phyloP scores from a whole-genome alignment of 176 grass and related monocot genomes.

The Oryza meyeriana region DNA sequence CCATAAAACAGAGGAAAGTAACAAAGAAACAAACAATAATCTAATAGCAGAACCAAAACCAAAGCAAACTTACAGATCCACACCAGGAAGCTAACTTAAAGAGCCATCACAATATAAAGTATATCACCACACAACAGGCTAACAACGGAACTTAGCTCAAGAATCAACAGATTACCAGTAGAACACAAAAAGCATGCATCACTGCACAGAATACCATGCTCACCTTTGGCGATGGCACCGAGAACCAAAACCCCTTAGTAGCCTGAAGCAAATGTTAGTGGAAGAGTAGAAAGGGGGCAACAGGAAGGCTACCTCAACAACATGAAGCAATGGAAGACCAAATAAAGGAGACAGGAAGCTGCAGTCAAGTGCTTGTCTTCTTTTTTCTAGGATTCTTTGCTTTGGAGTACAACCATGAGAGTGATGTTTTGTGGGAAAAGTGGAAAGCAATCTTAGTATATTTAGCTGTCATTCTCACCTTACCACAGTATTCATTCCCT shows the following conservation, averaged over 20 bases:
- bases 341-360: not conserved
- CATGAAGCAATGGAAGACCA: not conserved
- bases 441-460: not conserved
- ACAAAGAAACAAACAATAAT: not conserved
- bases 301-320: not conserved
- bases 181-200: not conserved
- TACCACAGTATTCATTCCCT: not conserved
- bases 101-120: not conserved
- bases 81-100: not conserved
- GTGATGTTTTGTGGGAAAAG: not conserved
- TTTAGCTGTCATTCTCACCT: constrained; percentile 9
- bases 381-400: constrained; percentile 37
- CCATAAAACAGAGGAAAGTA: not conserved
- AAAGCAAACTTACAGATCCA: not conserved
- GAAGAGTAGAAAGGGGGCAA: not conserved
- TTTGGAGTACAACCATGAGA: not conserved
- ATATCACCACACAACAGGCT: not conserved
- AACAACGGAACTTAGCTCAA: not conserved
- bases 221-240: not conserved
- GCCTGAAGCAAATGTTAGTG: not conserved
- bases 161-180: not conserved
- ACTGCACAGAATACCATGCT: not conserved
- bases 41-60: not conserved
- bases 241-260: not conserved
- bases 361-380: not conserved